Percentiles rank a stretch among this genome's conserved stretches.
These are phyloP conservation scores for Chytridium lagenaria DNA, from an alignment of 371 early-diverging fungal species.

Conservation along the genomic window DNA sequence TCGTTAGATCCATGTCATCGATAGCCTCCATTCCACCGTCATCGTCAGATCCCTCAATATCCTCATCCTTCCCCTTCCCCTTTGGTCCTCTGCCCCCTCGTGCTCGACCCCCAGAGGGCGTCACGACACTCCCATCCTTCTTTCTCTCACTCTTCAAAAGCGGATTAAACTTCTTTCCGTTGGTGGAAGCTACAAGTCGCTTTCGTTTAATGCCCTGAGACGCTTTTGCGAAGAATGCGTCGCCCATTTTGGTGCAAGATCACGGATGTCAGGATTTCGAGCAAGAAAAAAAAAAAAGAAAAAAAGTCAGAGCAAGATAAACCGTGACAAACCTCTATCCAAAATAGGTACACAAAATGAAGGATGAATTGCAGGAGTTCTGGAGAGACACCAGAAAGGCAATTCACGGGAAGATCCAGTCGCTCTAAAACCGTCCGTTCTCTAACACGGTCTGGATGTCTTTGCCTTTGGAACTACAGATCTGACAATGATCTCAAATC, in stretches of 20 bases:
- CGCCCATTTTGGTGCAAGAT: neutral
- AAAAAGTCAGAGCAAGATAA: neutral
- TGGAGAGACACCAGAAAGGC: conserved; percentile 14
- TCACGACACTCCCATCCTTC: neutral
- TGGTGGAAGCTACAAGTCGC: neutral
- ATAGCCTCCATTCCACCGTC: conserved; percentile 54
- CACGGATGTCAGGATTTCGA: neutral
- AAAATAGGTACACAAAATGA: neutral
- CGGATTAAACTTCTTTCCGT: neutral
- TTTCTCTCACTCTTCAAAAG: neutral
- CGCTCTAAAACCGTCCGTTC: no score
- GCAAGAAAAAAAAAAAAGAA: conserved; percentile 16
- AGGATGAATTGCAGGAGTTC: neutral
- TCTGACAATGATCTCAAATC: conserved; percentile 20
- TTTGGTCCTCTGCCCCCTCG: neutral
- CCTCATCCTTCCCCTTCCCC: conserved; percentile 1
- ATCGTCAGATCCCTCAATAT: conserved; percentile 10
- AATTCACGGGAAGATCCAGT: neutral
- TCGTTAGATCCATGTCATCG: conserved; percentile 65
- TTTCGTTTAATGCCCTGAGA: conserved; percentile 2
- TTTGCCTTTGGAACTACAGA: neutral
- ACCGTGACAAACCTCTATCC: neutral
- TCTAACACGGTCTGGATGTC: no score
- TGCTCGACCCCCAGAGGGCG: neutral
- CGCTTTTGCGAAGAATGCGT: neutral